Conservation (phyloP, 2,329 filamentous ascomycete genomes). For the Fragosphaeria purpurea region DNA sequence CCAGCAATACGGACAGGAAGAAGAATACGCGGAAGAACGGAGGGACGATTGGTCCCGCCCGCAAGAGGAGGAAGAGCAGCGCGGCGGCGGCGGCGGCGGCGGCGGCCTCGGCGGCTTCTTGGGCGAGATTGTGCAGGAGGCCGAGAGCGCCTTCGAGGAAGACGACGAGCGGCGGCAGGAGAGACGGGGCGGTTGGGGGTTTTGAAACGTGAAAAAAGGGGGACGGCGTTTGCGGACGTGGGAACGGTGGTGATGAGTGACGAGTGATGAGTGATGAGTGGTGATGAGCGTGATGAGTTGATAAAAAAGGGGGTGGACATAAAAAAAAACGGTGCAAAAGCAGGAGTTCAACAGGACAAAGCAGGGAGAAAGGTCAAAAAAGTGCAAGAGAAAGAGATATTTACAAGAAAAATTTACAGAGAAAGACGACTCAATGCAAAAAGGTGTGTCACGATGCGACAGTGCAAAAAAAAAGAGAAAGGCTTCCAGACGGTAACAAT, state of each 20-base stretch:
- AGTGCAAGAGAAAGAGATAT: background rate
- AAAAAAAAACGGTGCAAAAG: too few species aligned
- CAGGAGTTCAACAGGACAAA: background rate
- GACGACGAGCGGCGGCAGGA: conserved; percentile 17
- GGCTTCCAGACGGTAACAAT: too few species aligned
- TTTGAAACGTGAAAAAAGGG: background rate
- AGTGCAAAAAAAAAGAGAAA: background rate
- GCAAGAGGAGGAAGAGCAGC: conserved; percentile 2
- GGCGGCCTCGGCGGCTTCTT: conserved; percentile 6
- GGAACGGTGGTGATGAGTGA: too few species aligned
- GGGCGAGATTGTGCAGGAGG: conserved; percentile 15
- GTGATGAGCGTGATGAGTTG: too few species aligned
- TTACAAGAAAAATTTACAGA: background rate
- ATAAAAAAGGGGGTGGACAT: background rate
- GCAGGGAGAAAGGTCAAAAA: too few species aligned
- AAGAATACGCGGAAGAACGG: background rate
- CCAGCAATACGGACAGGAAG: background rate
- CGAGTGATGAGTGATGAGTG: too few species aligned
- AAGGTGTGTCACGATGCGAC: too few species aligned
- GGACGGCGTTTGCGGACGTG: too few species aligned
- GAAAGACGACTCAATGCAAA: too few species aligned
- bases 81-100: conserved; percentile 5
- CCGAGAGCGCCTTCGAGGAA: conserved; percentile 13
- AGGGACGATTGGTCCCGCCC: background rate
- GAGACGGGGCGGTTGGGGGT: conserved; percentile 6